A percentile compares a stretch with the other conserved stretches of the same genome.
Conservation (phyloP, 495 filamentous ascomycete genomes). For the Aspergillus bridgeri region DNA sequence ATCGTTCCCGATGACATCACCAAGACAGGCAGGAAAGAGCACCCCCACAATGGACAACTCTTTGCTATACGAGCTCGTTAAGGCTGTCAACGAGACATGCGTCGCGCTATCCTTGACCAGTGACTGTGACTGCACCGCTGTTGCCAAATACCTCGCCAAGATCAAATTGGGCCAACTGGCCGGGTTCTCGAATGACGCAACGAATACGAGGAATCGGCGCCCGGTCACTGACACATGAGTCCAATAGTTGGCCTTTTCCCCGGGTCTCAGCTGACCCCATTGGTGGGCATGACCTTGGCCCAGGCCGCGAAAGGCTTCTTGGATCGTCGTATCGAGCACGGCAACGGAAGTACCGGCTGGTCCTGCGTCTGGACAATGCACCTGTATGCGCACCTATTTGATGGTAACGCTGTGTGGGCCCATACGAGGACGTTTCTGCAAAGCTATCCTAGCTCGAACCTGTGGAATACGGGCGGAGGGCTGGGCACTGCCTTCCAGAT, state of each 20-base stretch:
- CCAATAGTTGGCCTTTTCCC: conserved; percentile 35
- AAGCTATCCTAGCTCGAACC: conserved; percentile 10
- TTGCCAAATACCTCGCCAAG: conserved; percentile 10
- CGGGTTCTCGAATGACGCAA: conserved; percentile 40
- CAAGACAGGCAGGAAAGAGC: conserved; percentile 11
- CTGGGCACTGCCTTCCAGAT: conserved; percentile 25
- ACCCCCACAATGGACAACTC: conserved; percentile 39
- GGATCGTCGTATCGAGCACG: conserved; percentile 21
- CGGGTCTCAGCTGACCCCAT: conserved; percentile 21
- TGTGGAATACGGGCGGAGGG: conserved; percentile 16
- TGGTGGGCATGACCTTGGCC: conserved; percentile 16
- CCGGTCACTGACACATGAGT: conserved; percentile 38
- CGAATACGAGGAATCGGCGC: conserved; percentile 34
- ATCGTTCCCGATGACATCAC: conserved; percentile 16
- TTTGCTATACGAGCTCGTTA: conserved; percentile 32
- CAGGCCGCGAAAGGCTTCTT: conserved; percentile 25
- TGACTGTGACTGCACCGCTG: conserved; percentile 1
- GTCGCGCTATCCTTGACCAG: conserved; percentile 19
- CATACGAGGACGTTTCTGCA: conserved; percentile 11
- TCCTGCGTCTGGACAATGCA: conserved; percentile 35
- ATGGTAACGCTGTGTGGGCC: conserved; percentile 25
- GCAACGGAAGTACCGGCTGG: conserved; percentile 37
- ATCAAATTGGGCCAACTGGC: conserved; percentile 26
- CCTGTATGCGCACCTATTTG: conserved; percentile 33
- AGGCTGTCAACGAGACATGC: conserved; percentile 20